Conservation (phyloP, 257 asterid genomes). For the Dorcoceras hygrometricum region DNA sequence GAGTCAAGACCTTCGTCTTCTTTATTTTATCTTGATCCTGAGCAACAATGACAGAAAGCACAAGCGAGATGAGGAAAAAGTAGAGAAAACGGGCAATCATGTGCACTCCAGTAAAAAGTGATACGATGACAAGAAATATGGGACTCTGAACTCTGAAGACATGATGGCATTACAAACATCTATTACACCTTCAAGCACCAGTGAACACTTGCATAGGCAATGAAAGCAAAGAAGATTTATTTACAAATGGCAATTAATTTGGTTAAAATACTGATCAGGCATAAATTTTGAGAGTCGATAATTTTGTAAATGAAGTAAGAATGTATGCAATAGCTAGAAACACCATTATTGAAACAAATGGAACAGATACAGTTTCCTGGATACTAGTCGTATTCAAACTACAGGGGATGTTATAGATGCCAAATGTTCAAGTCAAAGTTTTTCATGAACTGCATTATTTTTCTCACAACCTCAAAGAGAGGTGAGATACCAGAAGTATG, state of each 20-base stretch:
- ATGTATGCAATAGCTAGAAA: not conserved
- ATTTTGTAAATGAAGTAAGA: too few relatives aligned
- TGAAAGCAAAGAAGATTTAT: too few relatives aligned
- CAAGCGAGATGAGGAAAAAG: not conserved
- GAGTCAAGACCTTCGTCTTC: conserved; percentile 57
- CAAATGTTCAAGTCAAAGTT: not conserved
- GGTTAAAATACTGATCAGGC: too few relatives aligned
- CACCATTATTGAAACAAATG: too few relatives aligned
- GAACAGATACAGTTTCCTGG: not conserved
- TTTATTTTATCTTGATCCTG: conserved; percentile 67
- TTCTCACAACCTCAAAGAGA: not conserved
- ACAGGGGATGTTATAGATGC: not conserved
- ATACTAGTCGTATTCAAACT: not conserved
- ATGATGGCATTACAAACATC: not conserved
- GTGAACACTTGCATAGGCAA: not conserved
- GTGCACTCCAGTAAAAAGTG: not conserved
- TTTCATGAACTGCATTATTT: not conserved
- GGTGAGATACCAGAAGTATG: not conserved
- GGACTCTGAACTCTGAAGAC: not conserved
- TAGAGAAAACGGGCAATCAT: not conserved
- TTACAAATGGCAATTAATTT: too few relatives aligned
- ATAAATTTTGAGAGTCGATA: too few relatives aligned
- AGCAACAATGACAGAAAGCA: conserved; percentile 5
- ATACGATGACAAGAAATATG: not conserved
- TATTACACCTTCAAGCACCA: not conserved